Evolutionary conservation across 305 asterid genomes (phyloP).

Genomic region (Withania somnifera): DNA sequence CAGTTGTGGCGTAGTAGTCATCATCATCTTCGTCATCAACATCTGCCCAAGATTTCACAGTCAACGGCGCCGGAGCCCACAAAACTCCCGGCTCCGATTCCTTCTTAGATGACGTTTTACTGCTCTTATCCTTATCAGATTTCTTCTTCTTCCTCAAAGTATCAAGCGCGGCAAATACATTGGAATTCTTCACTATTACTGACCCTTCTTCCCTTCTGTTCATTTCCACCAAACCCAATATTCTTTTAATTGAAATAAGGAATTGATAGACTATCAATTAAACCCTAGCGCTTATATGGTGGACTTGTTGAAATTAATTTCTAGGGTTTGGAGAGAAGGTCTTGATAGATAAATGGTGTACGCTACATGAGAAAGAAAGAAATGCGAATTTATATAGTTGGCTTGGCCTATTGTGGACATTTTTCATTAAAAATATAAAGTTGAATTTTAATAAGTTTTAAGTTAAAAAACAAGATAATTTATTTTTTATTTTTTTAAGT

Average conservation of each 20-base stretch:
- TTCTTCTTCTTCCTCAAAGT: constrained; percentile 34
- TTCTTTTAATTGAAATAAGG: neutral
- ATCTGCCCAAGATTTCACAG: constrained; percentile 88
- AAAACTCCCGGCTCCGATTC: constrained; percentile 36
- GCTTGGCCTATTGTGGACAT: no score
- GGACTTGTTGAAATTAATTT: no score
- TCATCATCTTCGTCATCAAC: constrained; percentile 96
- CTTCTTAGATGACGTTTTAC: constrained; percentile 29
- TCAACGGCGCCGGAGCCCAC: constrained; percentile 92
- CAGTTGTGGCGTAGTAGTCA: constrained; percentile 85
- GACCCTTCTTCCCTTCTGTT: constrained; percentile 24
- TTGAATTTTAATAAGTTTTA: no score
- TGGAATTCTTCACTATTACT: constrained; percentile 21
- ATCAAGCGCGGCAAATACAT: constrained; percentile 39
- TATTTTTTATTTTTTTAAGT: no score
- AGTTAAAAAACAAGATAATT: no score
- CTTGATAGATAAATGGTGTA: neutral
- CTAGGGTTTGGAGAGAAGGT: neutral
- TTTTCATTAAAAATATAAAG: no score
- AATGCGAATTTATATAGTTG: neutral
- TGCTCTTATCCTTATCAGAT: constrained; percentile 17
- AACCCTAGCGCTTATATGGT: no score
- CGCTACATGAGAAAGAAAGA: neutral
- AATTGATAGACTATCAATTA: no score
- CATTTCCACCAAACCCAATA: constrained; percentile 9